Conservation (phyloP, 2,329 filamentous ascomycete species). For the Colletotrichum sojae region DNA sequence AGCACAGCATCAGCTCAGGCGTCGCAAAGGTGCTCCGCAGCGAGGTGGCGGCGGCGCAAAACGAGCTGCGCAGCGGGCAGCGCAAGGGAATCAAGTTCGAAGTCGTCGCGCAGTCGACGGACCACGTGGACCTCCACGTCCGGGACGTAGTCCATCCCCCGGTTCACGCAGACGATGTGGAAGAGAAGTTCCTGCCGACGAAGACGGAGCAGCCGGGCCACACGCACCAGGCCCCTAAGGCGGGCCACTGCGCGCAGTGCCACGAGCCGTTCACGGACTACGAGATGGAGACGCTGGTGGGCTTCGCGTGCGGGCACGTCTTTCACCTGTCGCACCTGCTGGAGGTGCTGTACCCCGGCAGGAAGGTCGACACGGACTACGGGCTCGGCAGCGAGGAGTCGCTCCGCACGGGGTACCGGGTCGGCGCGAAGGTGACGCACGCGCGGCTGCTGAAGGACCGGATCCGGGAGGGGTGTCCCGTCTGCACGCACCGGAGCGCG, state of each 20-base stretch:
- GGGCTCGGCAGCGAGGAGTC: slow-evolving; percentile 58
- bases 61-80: slow-evolving; percentile 82
- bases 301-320: slow-evolving; percentile 86
- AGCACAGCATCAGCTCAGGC: slow-evolving; percentile 91
- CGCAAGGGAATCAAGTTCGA: slow-evolving; percentile 92
- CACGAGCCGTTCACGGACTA: slow-evolving; percentile 69
- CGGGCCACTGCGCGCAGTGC: slow-evolving; percentile 74
- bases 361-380: slow-evolving; percentile 62
- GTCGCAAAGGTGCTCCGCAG: slow-evolving; percentile 89
- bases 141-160: slow-evolving; percentile 52
- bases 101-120: slow-evolving; percentile 65
- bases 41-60: slow-evolving; percentile 89
- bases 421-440: slow-evolving; percentile 90
- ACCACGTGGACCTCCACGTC: slow-evolving; percentile 60
- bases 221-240: slow-evolving; percentile 53
- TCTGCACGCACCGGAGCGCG: slow-evolving; percentile 57
- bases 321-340: slow-evolving; percentile 84
- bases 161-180: slow-evolving; percentile 36
- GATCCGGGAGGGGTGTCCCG: slow-evolving; percentile 75
- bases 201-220: slow-evolving; percentile 49
- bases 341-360: slow-evolving; percentile 62
- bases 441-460: slow-evolving; percentile 83
- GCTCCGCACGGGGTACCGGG: slow-evolving; percentile 69
- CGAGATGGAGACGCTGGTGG: slow-evolving; percentile 81
- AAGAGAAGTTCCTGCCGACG: slow-evolving; percentile 35